Evolutionary conservation across 2,329 filamentous ascomycete species (phyloP), one percentile per base, ranked within the genome.

Genomic region (Camillea tinctor): DNA sequence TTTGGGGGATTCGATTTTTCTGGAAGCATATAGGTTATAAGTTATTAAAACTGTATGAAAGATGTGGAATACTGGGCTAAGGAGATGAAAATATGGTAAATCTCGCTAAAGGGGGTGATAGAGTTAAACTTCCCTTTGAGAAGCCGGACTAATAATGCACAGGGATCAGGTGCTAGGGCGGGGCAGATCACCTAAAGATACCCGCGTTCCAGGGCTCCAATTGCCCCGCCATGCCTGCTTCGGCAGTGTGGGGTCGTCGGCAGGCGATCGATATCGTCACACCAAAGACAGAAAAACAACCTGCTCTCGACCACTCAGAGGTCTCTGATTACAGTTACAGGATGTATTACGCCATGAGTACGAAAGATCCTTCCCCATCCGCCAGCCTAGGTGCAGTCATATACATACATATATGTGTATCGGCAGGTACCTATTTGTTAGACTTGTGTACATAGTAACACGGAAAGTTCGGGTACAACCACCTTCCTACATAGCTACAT

Each of bases 261-360:
- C 11, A 44, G 36, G 15, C 36, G 36, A 44, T 44, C 36, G 36
- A 44, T 44, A 44, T 11, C 13, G 36, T 44, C 15, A 17, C 36
- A 44, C 36, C 52, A 20, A 36, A 17, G 44, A 50, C 19, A 50
- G 4, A 58, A 50, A 59, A 44, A 24, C 55, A 52, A 23, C 59
- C 50, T 66, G 67, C 63, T 66, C 53, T 57, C 36, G 54, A 36
- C 71, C 69, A 72, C 24, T 72, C 60, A 68, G 54, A 59, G 64
- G 66, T 61, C 61, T 59, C 20, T 64, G 65, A 72, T 72, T 72
- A 72, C 58, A 65, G 64, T 52, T 62, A 48, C 26, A 51, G 52
- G 52, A 56, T 60, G 61, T 21, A 65, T 63, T 67, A 66, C 65
- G 63, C 61, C 63, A 59, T 56, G 23, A 19, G 20, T 17, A 51